Evolutionary conservation across 2,329 filamentous ascomycete species (phyloP), one percentile per base, ranked within the genome.

Genomic region (Aspergillus glaucus): DNA sequence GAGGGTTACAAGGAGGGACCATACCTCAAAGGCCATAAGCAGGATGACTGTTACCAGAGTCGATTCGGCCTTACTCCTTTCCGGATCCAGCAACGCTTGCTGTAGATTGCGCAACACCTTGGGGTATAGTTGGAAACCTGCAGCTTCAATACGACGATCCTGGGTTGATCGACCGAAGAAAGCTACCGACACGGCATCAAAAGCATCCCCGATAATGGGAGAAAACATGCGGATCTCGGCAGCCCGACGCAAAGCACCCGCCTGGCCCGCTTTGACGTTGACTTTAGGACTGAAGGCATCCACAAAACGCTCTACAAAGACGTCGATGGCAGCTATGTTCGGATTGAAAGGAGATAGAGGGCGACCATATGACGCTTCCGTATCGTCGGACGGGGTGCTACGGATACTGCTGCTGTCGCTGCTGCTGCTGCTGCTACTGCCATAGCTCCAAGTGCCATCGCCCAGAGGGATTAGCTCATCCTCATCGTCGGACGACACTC

Each of bases 211-310:
- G 8, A 70, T 61, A 10, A 70, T 56, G 2, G 68, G 66, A 0
- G 67, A 69, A 34, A 69, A 70, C 65, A 70, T 69, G 44, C 68
- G 65, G 42, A 70, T 69, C 12, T 57, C 62, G 0, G 67, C 68
- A 4, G 66, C 68, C 10, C 62, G 62, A 30, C 68, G 63, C 15
- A 70, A 45, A 14, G 67, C 67, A 17, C 65, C 66, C 3, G 68
- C 66, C 17, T 59, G 61, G 4, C 67, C 67, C 4, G 62, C 57
- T 26, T 64, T 67, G 1, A 54, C 45, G 40, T 67, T 62, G 4
- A 70, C 66, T 36, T 68, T 53, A 1, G 68, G 68, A 45, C 67
- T 69, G 34, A 70, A 70, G 4, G 67, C 67, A 47, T 70, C 68
- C 6, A 70, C 60, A 28, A 70, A 70, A 4, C 67, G 66, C 44